A percentile compares a stretch with the other conserved stretches of the same genome.
These are phyloP conservation scores for Penicillium dipodomyicola DNA, from an alignment of 495 filamentous ascomycete species.

Conservation along the genomic window DNA sequence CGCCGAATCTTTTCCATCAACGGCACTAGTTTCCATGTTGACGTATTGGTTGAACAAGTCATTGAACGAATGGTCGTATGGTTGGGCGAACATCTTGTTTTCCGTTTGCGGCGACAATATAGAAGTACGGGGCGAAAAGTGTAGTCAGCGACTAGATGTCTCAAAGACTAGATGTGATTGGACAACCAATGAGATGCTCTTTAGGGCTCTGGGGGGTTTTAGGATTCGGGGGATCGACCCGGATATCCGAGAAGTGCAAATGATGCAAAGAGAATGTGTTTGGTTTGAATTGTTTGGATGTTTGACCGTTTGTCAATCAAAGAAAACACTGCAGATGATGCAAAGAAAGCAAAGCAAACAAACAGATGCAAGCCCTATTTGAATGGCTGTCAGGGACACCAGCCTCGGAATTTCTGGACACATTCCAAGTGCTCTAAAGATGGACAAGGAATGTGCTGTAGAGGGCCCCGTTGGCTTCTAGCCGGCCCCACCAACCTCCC, in stretches of 20 bases:
- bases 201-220: constrained; percentile 10
- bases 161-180: constrained; percentile 34
- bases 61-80: constrained; percentile 51
- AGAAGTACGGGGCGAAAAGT: constrained; percentile 9
- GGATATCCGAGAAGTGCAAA: constrained; percentile 17
- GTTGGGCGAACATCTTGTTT: constrained; percentile 49
- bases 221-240: constrained; percentile 13
- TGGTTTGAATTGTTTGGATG: constrained; percentile 19
- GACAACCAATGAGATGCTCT: constrained; percentile 17
- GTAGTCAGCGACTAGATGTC: constrained; percentile 20
- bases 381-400: constrained; percentile 35
- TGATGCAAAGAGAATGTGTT: constrained; percentile 16
- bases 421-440: constrained; percentile 45
- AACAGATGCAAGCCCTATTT: constrained; percentile 48
- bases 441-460: constrained; percentile 39
- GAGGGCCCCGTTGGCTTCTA: constrained; percentile 25
- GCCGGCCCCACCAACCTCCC: constrained; percentile 23
- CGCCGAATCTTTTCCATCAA: constrained; percentile 43
- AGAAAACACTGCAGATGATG: constrained; percentile 49
- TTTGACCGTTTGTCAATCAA: constrained; percentile 45
- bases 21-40: constrained; percentile 44
- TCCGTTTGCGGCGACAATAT: constrained; percentile 47
- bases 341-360: constrained; percentile 53
- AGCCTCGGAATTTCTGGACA: constrained; percentile 42
- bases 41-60: constrained; percentile 54